A percentile compares a stretch with the other conserved stretches of the same genome.
Conservation (phyloP, 257 asterid species). For the Capsicum baccatum region DNA sequence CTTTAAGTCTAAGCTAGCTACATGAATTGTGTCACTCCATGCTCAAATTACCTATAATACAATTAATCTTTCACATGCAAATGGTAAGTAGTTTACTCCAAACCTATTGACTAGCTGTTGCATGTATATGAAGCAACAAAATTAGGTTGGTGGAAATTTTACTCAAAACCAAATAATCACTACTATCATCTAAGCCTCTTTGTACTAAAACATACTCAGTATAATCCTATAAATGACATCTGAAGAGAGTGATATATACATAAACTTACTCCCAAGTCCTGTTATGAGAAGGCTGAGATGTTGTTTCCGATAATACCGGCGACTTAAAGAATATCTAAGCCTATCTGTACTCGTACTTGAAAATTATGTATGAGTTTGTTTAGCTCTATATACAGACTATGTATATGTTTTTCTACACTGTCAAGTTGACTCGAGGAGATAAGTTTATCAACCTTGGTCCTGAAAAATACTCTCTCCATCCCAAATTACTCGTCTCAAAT, state of each 20-base stretch:
- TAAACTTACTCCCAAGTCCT: neutral
- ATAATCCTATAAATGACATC: neutral
- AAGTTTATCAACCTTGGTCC: neutral
- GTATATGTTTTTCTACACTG: neutral
- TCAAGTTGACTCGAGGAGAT: neutral
- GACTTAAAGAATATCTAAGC: neutral
- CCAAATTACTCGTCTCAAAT: too few relatives aligned
- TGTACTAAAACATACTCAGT: neutral
- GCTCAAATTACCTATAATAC: neutral
- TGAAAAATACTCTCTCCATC: neutral
- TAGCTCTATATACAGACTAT: neutral
- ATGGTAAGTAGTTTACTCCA: neutral
- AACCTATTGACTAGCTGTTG: conserved; percentile 8
- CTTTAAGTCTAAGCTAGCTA: conserved; percentile 10
- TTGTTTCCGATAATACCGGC: neutral
- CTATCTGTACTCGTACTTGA: neutral
- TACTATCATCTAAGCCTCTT: neutral
- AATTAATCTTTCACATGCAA: neutral
- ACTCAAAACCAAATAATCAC: conserved; percentile 5
- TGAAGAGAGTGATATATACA: neutral
- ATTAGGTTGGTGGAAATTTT: conserved; percentile 14
- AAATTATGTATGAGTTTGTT: neutral
- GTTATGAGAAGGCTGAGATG: neutral
- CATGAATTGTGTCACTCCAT: conserved; percentile 17
- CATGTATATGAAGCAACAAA: conserved; percentile 21